phyloP scores from a whole-genome alignment of 441 rosid species.

The Geranium incanum region DNA sequence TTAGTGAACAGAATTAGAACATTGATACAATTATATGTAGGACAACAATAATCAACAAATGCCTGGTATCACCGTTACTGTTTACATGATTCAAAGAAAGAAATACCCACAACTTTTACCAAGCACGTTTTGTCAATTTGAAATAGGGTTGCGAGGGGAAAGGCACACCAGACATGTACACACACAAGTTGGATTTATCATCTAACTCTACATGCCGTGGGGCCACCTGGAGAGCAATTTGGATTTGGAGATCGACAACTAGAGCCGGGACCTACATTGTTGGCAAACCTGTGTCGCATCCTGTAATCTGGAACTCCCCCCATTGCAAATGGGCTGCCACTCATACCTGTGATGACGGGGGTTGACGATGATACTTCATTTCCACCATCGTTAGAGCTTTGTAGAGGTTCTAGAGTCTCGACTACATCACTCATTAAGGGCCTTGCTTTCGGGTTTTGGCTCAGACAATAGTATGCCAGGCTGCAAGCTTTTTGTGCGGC shows the following conservation, averaged over 20 bases:
- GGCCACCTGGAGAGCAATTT: slow-evolving; percentile 67
- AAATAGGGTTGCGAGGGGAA: slow-evolving; percentile 21
- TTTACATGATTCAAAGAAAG: slow-evolving; percentile 30
- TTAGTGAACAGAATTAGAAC: slow-evolving; percentile 16
- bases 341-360: slow-evolving; percentile 28
- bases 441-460: slow-evolving; percentile 95
- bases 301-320: slow-evolving; percentile 62
- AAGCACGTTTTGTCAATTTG: slow-evolving; percentile 29
- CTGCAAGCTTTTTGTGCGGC: slow-evolving; percentile 96
- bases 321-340: slow-evolving; percentile 54
- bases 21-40: slow-evolving; percentile 30
- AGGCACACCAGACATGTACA: slow-evolving; percentile 37
- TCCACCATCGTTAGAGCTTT: slow-evolving; percentile 41
- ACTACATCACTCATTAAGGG: slow-evolving; percentile 96
- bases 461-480: slow-evolving; percentile 84
- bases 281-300: slow-evolving; percentile 46
- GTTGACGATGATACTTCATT: slow-evolving; percentile 39
- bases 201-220: slow-evolving; percentile 72
- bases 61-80: slow-evolving; percentile 23
- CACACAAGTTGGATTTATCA: slow-evolving; percentile 38
- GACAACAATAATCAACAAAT: slow-evolving; percentile 27
- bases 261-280: slow-evolving; percentile 71
- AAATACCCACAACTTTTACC: slow-evolving; percentile 33
- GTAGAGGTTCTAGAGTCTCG: slow-evolving; percentile 84
- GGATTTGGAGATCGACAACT: slow-evolving; percentile 77